Percentiles rank a stretch among this genome's conserved stretches.
Evolutionary conservation across 2,329 filamentous ascomycete species (phyloP).

Genomic region (Colletotrichum karsti): DNA sequence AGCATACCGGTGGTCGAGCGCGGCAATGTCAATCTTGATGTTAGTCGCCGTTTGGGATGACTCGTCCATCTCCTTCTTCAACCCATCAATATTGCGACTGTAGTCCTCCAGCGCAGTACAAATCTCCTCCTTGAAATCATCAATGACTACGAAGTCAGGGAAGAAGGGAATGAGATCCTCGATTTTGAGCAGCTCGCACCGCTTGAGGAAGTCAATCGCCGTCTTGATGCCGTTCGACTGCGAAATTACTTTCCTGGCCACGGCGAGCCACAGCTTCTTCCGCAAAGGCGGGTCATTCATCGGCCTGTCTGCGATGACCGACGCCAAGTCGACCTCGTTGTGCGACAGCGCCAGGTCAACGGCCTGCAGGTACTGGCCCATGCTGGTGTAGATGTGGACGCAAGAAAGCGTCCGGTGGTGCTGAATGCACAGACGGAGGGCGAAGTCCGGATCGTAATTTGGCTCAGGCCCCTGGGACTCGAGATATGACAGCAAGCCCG

Average conservation of each 20-base stretch:
- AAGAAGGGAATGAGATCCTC: slow-evolving; percentile 99
- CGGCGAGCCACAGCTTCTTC: slow-evolving; percentile 94
- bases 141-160: slow-evolving; percentile 97
- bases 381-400: slow-evolving; percentile 96
- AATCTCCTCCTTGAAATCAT: slow-evolving; percentile 99
- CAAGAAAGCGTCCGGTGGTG: slow-evolving; percentile 92
- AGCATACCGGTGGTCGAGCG: slow-evolving; percentile 87
- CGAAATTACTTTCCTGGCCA: slow-evolving; percentile 92
- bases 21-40: slow-evolving; percentile 89
- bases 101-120: slow-evolving; percentile 94
- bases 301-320: slow-evolving; percentile 86
- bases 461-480: slow-evolving; percentile 89
- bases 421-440: slow-evolving; percentile 92
- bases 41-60: slow-evolving; percentile 87
- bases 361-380: slow-evolving; percentile 93
- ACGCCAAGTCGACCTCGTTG: slow-evolving; percentile 87
- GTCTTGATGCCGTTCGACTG: slow-evolving; percentile 88
- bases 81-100: slow-evolving; percentile 84
- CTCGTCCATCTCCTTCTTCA: slow-evolving; percentile 97
- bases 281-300: slow-evolving; percentile 81
- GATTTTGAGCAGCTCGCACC: slow-evolving; percentile 91
- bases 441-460: slow-evolving; percentile 94
- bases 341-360: slow-evolving; percentile 93
- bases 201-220: slow-evolving; percentile 91
- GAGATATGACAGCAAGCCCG: slow-evolving; percentile 85